Conservation (phyloP, 2,329 filamentous ascomycete genomes). For the Pseudopyrenochaeta lycopersici region DNA sequence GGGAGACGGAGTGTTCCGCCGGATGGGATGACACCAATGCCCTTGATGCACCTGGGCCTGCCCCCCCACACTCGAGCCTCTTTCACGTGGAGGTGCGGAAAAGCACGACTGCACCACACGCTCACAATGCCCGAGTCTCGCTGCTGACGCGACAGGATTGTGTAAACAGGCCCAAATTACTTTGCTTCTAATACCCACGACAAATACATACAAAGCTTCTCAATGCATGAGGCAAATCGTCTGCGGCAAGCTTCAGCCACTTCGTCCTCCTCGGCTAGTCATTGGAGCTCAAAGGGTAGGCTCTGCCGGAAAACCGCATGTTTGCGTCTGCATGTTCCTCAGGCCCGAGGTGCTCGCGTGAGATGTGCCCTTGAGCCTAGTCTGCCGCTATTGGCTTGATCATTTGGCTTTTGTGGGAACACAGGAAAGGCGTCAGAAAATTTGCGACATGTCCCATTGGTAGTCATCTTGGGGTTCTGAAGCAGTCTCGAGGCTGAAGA, state of each 20-base stretch:
- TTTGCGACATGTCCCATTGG: slow-evolving; percentile 25
- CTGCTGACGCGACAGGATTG: slow-evolving; percentile 26
- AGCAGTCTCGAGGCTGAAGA: neutral
- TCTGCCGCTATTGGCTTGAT: slow-evolving; percentile 10
- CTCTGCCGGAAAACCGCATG: slow-evolving; percentile 16
- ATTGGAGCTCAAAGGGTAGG: slow-evolving; percentile 5
- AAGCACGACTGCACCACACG: slow-evolving; percentile 14
- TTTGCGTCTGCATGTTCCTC: slow-evolving; percentile 26
- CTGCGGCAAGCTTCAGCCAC: slow-evolving; percentile 31
- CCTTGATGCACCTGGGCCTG: slow-evolving; percentile 14
- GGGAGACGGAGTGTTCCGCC: slow-evolving; percentile 15
- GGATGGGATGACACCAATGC: slow-evolving; percentile 24
- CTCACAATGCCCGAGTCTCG: slow-evolving; percentile 9
- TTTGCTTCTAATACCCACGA: slow-evolving; percentile 9
- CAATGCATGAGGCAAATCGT: slow-evolving; percentile 3
- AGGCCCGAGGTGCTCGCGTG: slow-evolving; percentile 38
- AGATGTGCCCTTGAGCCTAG: slow-evolving; percentile 15
- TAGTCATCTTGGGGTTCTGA: neutral
- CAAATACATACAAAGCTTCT: neutral
- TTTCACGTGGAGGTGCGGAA: slow-evolving; percentile 39
- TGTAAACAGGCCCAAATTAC: slow-evolving; percentile 7
- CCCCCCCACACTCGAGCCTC: slow-evolving; percentile 42
- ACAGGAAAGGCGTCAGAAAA: slow-evolving; percentile 32
- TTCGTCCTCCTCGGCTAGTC: slow-evolving; percentile 30
- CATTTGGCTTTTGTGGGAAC: slow-evolving; percentile 11